A percentile compares a stretch with the other conserved stretches of the same genome.
phyloP scores from a whole-genome alignment of 352 stramenopile genomes.

The Pythium scleroteichum region DNA sequence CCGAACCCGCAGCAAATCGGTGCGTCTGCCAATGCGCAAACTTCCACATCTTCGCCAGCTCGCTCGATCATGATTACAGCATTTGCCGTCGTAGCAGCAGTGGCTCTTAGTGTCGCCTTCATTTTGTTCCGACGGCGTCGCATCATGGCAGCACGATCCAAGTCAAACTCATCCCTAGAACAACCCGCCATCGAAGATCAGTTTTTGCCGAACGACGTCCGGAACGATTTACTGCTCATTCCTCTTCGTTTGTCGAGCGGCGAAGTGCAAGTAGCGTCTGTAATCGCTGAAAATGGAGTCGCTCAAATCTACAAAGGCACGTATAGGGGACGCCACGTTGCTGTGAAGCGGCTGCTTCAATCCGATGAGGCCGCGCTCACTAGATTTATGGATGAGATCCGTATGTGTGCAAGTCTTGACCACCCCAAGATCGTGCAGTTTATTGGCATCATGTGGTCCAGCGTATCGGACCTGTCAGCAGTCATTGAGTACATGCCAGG shows the following conservation, averaged over 20 bases:
- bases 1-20: no score
- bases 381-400: constrained; percentile 37
- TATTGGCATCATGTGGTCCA: constrained; percentile 31
- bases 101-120: not conserved
- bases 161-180: no score
- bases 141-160: not conserved
- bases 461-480: constrained; percentile 19
- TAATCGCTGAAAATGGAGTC: no score
- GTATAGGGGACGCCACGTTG: constrained; percentile 6
- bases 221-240: constrained; percentile 4
- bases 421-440: constrained; percentile 38
- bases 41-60: not conserved
- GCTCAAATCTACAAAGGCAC: constrained; percentile 2
- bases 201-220: constrained; percentile 1
- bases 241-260: not conserved
- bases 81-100: not conserved
- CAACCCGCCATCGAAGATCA: no score
- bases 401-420: constrained; percentile 29
- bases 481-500: constrained; percentile 33
- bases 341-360: constrained; percentile 15
- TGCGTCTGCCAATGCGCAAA: no score
- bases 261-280: not conserved
- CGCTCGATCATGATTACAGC: not conserved
- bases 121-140: not conserved
- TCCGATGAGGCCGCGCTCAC: constrained; percentile 1